phyloP scores from a whole-genome alignment of 495 filamentous ascomycete species.

The Ramalina intermedia region DNA sequence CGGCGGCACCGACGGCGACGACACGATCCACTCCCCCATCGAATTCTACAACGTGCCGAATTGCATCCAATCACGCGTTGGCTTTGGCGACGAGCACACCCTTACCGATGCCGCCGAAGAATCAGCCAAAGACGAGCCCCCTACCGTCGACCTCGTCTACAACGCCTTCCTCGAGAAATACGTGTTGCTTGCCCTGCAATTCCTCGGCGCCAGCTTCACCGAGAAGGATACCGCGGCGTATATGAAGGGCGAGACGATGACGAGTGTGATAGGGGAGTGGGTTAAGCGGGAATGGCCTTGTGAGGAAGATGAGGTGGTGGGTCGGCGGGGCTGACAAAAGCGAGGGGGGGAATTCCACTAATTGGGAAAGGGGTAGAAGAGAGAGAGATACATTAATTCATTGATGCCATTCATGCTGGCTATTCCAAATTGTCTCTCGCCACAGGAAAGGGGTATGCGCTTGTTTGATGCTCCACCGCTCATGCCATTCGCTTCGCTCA shows the following conservation, averaged over 20 bases:
- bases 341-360: too few species aligned
- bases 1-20: conserved; percentile 74
- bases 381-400: too few species aligned
- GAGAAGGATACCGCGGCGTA: conserved; percentile 48
- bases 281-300: conserved; percentile 62
- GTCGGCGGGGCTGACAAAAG: too few species aligned
- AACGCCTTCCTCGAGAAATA: conserved; percentile 78
- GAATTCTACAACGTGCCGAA: conserved; percentile 68
- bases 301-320: conserved; percentile 25
- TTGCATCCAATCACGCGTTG: conserved; percentile 53
- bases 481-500: too few species aligned
- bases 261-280: conserved; percentile 61
- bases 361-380: too few species aligned
- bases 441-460: too few species aligned
- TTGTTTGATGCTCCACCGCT: too few species aligned
- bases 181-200: conserved; percentile 57
- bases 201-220: conserved; percentile 41
- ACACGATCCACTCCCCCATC: conserved; percentile 67
- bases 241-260: conserved; percentile 52
- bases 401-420: too few species aligned
- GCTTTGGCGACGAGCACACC: conserved; percentile 24
- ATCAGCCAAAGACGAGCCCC: conserved; percentile 30
- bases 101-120: not conserved
- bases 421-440: too few species aligned
- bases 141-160: conserved; percentile 74